A percentile compares a stretch with the other conserved stretches of the same genome.
phyloP scores from a whole-genome alignment of 2,329 filamentous ascomycete genomes.

The Acephala macrosclerotiorum region DNA sequence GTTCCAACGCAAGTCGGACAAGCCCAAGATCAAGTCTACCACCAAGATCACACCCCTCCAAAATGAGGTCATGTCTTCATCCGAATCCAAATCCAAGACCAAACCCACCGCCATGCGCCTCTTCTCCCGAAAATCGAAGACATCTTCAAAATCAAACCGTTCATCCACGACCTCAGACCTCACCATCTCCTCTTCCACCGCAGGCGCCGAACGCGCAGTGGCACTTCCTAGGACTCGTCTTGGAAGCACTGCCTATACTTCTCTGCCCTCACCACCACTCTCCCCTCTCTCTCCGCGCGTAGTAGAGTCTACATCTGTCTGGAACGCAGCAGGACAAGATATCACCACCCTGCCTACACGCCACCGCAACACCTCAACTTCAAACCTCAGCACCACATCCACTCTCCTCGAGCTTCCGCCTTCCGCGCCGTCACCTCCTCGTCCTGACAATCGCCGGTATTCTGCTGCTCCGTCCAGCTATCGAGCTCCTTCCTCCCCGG shows the following conservation, averaged over 20 bases:
- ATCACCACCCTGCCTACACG: background rate
- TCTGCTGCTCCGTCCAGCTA: background rate
- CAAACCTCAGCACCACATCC: conserved; percentile 2
- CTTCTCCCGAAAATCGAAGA: background rate
- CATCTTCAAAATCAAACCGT: background rate
- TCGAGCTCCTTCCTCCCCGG: background rate
- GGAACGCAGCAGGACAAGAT: conserved; percentile 7
- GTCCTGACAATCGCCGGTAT: background rate
- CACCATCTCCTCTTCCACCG: background rate
- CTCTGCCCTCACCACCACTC: background rate
- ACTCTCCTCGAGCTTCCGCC: background rate
- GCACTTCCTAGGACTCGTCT: background rate
- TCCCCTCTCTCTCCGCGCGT: background rate
- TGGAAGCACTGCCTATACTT: background rate
- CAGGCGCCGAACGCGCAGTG: background rate
- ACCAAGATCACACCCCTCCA: background rate
- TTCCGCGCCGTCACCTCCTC: background rate
- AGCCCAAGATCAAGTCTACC: background rate
- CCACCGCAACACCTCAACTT: background rate
- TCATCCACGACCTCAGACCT: background rate
- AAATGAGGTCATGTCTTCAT: background rate
- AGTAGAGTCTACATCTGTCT: background rate
- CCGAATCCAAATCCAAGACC: background rate
- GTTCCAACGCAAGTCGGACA: background rate
- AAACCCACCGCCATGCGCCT: background rate